Evolutionary conservation across 345 rosid species (phyloP), one percentile per base, ranked within the genome.

Genomic region (Noccaea caerulescens): DNA sequence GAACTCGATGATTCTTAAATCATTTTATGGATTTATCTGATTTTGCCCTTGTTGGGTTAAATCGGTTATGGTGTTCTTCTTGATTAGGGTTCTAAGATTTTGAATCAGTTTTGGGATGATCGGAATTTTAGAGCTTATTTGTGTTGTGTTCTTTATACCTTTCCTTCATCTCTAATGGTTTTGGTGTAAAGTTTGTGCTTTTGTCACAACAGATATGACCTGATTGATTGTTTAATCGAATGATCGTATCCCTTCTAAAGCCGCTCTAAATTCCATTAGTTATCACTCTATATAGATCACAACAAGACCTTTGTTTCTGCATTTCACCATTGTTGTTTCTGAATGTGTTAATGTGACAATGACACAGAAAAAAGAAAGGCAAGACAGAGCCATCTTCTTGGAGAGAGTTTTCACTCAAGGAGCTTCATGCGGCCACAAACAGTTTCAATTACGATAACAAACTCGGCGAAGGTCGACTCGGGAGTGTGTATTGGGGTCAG

Each of bases 401-500:
- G 98, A 84, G 96, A 78, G 73, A 85, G 72, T 95, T 88, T 72
- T 95, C 98, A 52, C 60, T 95, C 82, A 95, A 92, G 80, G 99
- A 95, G 58, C 76, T 95, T 27, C 96, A 86, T 43, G 74, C 99
- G 3, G 98, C 99, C 39, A 95, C 99, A 0, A 95, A 95, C 83
- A 95, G 86, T 76, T 95, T 95, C 55, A 95, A 95, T 75, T 92
- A 92, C 39, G 99, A 95, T 75, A 95, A 95, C 79, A 95, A 95
- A 82, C 89, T 95, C 7, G 98, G 99, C 59, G 99, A 95, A 87
- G 98, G 99, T 32, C 96, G 86, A 67, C 88, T 92, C 54, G 98
- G 99, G 37, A 95, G 97, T 76, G 99, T 92, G 20, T 95, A 91
- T 76, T 95, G 99, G 99, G 98, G 98, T 73, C 99, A 95, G 86